phyloP scores from a whole-genome alignment of 371 early-diverging fungal genomes.

The Actinomortierella ambigua region DNA sequence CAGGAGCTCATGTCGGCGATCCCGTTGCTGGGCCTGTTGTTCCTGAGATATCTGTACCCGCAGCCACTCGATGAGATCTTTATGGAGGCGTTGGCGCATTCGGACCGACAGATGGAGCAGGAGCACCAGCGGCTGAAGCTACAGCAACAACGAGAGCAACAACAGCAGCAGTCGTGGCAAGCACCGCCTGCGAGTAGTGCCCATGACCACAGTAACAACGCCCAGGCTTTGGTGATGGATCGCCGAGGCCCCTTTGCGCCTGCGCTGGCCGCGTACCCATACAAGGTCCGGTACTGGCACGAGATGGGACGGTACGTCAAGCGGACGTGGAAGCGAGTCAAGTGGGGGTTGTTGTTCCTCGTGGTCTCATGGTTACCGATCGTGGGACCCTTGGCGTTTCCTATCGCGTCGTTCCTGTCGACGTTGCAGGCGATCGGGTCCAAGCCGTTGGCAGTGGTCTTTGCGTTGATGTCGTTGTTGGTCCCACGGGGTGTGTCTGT shows the following conservation, averaged over 20 bases:
- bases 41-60: conserved; percentile 69
- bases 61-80: conserved; percentile 69
- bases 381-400: conserved; percentile 64
- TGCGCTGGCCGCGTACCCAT: conserved; percentile 48
- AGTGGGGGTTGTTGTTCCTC: conserved; percentile 51
- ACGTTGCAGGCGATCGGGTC: conserved; percentile 43
- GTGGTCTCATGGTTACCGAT: conserved; percentile 59
- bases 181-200: too few relatives aligned
- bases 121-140: conserved; percentile 29
- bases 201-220: too few relatives aligned
- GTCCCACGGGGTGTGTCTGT: conserved; percentile 54
- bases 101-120: conserved; percentile 48
- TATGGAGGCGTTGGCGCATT: conserved; percentile 57
- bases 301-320: conserved; percentile 56
- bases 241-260: conserved; percentile 55
- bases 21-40: conserved; percentile 60
- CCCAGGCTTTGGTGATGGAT: conserved; percentile 38
- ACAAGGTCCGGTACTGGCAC: conserved; percentile 54
- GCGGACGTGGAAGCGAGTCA: conserved; percentile 57
- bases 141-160: not conserved
- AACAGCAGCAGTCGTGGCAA: too few relatives aligned
- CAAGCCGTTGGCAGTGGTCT: conserved; percentile 43
- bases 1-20: conserved; percentile 53
- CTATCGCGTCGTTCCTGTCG: conserved; percentile 53
- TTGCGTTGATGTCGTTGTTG: conserved; percentile 51